phyloP scores from a whole-genome alignment of 768 basidiomycete species.

The Collybia sordida region DNA sequence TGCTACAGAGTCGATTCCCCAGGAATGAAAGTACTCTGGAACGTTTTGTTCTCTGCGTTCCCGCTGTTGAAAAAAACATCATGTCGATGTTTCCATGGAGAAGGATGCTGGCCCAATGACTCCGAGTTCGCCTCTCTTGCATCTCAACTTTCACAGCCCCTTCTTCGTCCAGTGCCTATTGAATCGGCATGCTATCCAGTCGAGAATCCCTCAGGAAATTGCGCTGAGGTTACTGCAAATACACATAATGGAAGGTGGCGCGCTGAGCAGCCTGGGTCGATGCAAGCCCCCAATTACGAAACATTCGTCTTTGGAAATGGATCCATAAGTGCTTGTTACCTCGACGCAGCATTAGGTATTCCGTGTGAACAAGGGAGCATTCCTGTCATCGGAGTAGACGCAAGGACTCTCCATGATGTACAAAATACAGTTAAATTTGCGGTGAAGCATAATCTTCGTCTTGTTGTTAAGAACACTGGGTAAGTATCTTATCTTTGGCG shows the following conservation, averaged over 20 bases:
- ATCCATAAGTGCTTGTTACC: conserved; percentile 50
- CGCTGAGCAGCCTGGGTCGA: conserved; percentile 35
- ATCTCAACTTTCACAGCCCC: conserved; percentile 39
- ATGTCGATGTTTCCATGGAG: conserved; percentile 38
- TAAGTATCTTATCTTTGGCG: conserved; percentile 1
- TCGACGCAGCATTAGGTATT: conserved; percentile 38
- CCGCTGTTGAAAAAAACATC: conserved; percentile 1
- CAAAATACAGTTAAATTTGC: conserved; percentile 40
- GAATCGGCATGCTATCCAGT: conserved; percentile 41
- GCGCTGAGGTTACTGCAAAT: conserved; percentile 26
- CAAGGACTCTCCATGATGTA: conserved; percentile 33
- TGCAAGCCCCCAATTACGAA: conserved; percentile 31
- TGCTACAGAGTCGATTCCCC: no score
- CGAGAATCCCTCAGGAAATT: conserved; percentile 33
- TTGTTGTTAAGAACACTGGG: conserved; percentile 38
- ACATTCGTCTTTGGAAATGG: conserved; percentile 37
- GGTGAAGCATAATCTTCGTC: conserved; percentile 28
- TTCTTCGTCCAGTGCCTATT: conserved; percentile 38
- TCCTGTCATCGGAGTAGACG: conserved; percentile 39
- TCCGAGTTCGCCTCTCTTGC: conserved; percentile 28
- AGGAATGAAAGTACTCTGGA: no score
- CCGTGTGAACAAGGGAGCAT: conserved; percentile 46
- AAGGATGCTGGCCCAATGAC: conserved; percentile 46
- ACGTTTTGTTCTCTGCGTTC: background rate
- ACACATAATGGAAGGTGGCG: conserved; percentile 39